Evolutionary conservation across 192 early-diverging fungal genomes (phyloP), one percentile per base, ranked within the genome.

Genomic region (Backusella morwellensis): DNA sequence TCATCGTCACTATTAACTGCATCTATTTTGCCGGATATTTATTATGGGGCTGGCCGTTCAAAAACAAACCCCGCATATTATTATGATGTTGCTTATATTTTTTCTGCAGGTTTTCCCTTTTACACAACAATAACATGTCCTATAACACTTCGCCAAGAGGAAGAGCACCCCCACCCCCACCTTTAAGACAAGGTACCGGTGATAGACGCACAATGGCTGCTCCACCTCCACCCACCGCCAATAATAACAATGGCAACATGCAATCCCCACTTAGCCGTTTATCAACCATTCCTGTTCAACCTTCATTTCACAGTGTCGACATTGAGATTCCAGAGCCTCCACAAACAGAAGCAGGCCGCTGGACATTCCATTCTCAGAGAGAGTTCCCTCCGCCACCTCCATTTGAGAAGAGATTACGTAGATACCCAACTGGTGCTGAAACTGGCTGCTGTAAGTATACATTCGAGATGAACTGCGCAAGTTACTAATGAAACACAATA

Each of bases 361-460:
- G 80, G 80, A 78, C 77, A 8, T 82, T 82, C 42, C 80, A 82
- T 63, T 82, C 80, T 1, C 80, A 82, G 42, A 69, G 40, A 35
- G 80, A 82, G n/a, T 82, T 82, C 38, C 77, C 80, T 50, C 23
- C 80, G 23, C 80, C 80, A 14, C 80, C 80, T 23, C 69, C 74
- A 11, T 82, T 82, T 72, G 80, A 82, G 34, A 77, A 78, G 47
- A 82, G 72, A 36, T 41, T 82, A 34, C 44, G 70, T 56, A 35
- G 80, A 47, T 82, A 82, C 44, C 80, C 73, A 35, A 82, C 73
- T 68, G 80, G 80, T 34, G 80, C 77, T 17, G 80, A 77, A 52
- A 75, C 80, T 8, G 80, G 80, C 26, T 82, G 80, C 34, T 82
- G 80, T 82, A 82, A 82, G 80, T 68, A 19, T 44, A 66, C 38